Evolutionary conservation across 306 rosid genomes (phyloP).

Genomic region (Vigna hirtella): DNA sequence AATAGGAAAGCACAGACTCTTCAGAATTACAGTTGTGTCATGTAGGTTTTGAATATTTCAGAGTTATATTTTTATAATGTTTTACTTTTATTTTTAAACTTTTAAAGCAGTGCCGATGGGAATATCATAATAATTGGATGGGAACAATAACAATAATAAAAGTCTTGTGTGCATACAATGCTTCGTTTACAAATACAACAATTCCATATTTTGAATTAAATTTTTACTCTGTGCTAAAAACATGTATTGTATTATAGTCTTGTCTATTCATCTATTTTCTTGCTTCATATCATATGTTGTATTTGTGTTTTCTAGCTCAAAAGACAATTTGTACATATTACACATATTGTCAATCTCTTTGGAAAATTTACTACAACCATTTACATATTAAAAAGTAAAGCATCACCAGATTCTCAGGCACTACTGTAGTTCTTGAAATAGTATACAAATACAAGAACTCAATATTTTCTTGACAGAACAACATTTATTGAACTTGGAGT

Average conservation of each 20-base stretch:
- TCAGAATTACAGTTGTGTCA: neutral
- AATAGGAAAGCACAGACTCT: neutral
- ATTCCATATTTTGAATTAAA: neutral
- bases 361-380: neutral
- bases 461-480: slow-evolving; percentile 18
- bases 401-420: slow-evolving; percentile 8
- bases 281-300: neutral
- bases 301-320: neutral
- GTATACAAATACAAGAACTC: neutral
- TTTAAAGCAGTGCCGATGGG: neutral
- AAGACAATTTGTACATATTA: neutral
- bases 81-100: neutral
- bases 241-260: neutral
- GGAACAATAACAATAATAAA: neutral
- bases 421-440: neutral
- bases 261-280: neutral
- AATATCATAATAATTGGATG: neutral
- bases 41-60: neutral
- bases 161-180: neutral
- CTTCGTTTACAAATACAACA: neutral
- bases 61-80: neutral
- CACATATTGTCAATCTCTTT: neutral
- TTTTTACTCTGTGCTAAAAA: neutral
- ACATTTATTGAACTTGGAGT: neutral
- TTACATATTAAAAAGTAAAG: neutral